phyloP scores from a whole-genome alignment of 768 basidiomycete species.

The Daedaleopsis sinensis region DNA sequence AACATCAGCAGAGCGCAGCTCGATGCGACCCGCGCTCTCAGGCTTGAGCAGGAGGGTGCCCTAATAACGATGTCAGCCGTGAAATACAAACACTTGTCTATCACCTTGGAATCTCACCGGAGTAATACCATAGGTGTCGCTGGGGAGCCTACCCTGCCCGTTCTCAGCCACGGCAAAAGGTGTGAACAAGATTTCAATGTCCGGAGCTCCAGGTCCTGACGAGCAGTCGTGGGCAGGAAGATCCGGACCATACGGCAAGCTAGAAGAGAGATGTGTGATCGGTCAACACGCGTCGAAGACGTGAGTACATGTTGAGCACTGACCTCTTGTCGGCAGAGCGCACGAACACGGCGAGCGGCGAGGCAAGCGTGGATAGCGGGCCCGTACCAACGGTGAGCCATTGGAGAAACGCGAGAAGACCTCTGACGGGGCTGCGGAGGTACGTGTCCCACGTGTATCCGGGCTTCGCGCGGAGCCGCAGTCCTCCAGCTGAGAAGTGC shows the following conservation, averaged over 20 bases:
- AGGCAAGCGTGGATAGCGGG: conserved; percentile 6
- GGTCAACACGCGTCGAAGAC: neutral
- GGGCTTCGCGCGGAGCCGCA: conserved; percentile 14
- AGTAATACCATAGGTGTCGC: neutral
- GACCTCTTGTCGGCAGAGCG: conserved; percentile 19
- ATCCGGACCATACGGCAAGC: neutral
- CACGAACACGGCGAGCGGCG: conserved; percentile 13
- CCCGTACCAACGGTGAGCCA: conserved; percentile 15
- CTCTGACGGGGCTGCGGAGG: conserved; percentile 6
- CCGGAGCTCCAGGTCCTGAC: conserved; percentile 18
- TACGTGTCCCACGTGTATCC: conserved; percentile 15
- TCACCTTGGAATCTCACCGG: neutral
- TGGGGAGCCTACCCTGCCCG: conserved; percentile 5
- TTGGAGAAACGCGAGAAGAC: neutral
- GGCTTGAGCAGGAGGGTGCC: conserved; percentile 11
- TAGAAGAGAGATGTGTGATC: neutral
- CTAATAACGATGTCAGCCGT: neutral
- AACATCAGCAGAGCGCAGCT: conserved; percentile 21
- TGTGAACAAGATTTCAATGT: conserved; percentile 15
- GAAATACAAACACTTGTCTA: neutral
- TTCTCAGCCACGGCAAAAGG: conserved; percentile 13
- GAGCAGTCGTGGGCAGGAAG: conserved; percentile 1
- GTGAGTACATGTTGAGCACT: neutral
- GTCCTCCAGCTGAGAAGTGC: conserved; percentile 17
- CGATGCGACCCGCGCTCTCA: conserved; percentile 21